These are phyloP conservation scores for Schoenoplectus tabernaemontani DNA, from an alignment of 202 grass and related monocot species.

Conservation along the genomic window DNA sequence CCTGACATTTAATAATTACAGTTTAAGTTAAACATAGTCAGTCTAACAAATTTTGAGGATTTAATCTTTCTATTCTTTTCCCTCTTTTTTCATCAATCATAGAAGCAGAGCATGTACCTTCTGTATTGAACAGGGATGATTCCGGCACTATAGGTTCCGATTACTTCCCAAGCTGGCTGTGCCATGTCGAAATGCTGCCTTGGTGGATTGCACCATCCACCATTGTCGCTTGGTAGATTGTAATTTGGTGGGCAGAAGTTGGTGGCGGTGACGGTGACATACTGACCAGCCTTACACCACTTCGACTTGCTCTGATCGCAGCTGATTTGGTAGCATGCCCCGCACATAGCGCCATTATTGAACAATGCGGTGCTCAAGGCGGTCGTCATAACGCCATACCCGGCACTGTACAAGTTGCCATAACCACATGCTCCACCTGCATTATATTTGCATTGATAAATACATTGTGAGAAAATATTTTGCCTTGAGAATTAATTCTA, in stretches of 20 bases:
- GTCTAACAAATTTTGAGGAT: background rate
- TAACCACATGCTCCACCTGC: constrained; percentile 75
- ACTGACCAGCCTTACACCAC: constrained; percentile 45
- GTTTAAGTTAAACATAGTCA: background rate
- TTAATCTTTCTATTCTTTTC: background rate
- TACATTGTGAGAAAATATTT: background rate
- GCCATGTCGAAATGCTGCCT: constrained; percentile 69
- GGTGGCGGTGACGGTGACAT: constrained; percentile 59
- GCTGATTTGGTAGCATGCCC: constrained; percentile 78
- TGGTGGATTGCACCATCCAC: constrained; percentile 71
- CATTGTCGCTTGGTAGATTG: constrained; percentile 47
- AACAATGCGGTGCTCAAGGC: constrained; percentile 94
- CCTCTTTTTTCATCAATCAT: background rate
- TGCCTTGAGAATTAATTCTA: background rate
- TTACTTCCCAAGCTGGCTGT: constrained; percentile 74
- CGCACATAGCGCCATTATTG: constrained; percentile 53
- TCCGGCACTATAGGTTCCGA: constrained; percentile 72
- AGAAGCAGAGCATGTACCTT: constrained; percentile 24
- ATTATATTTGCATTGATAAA: background rate
- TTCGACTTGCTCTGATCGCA: constrained; percentile 44
- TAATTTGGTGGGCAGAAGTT: constrained; percentile 84
- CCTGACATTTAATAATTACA: constrained; percentile 8
- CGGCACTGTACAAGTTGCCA: constrained; percentile 72
- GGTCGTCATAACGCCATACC: constrained; percentile 75
- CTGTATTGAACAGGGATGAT: constrained; percentile 76